Evolutionary conservation across 2,329 filamentous ascomycete genomes (phyloP).

Genomic region (Myriangium duriaei): DNA sequence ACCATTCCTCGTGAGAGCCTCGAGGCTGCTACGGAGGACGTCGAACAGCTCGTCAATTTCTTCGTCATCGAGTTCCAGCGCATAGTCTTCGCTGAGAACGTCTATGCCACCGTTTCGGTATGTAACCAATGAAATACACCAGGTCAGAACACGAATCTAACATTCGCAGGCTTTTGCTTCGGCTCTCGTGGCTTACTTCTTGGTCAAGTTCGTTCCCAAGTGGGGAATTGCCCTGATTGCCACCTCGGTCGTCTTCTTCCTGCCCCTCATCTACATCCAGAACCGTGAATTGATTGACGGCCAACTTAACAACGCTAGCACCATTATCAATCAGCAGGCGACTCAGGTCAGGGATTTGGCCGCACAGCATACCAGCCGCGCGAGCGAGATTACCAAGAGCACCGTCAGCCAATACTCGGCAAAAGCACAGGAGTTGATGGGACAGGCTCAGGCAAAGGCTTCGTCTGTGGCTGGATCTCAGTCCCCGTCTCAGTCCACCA

Average conservation of each 20-base stretch:
- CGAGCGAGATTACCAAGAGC: constrained; percentile 44
- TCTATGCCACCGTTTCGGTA: constrained; percentile 47
- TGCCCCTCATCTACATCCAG: constrained; percentile 50
- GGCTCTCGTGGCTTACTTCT: constrained; percentile 48
- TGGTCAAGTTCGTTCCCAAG: constrained; percentile 53
- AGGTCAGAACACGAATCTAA: constrained; percentile 13
- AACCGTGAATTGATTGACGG: constrained; percentile 53
- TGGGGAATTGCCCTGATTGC: constrained; percentile 50
- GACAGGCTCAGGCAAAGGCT: constrained; percentile 24
- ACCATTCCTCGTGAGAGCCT: constrained; percentile 52
- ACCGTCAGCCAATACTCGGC: constrained; percentile 48
- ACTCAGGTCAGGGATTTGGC: constrained; percentile 48
- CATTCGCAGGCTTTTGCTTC: constrained; percentile 44
- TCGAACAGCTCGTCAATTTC: constrained; percentile 55
- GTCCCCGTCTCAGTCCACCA: constrained; percentile 13
- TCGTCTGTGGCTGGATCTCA: constrained; percentile 20
- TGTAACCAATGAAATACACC: constrained; percentile 19
- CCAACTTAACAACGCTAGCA: constrained; percentile 42
- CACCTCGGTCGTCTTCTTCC: constrained; percentile 44
- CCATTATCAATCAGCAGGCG: constrained; percentile 45
- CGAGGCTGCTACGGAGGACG: constrained; percentile 47
- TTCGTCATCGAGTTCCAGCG: constrained; percentile 57
- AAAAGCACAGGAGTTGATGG: constrained; percentile 47
- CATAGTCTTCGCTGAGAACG: constrained; percentile 53
- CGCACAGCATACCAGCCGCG: constrained; percentile 46